Percentiles rank a stretch among this genome's conserved stretches.
Conservation (phyloP, 1,284 basidiomycete species). For the Tremellales sp. region DNA sequence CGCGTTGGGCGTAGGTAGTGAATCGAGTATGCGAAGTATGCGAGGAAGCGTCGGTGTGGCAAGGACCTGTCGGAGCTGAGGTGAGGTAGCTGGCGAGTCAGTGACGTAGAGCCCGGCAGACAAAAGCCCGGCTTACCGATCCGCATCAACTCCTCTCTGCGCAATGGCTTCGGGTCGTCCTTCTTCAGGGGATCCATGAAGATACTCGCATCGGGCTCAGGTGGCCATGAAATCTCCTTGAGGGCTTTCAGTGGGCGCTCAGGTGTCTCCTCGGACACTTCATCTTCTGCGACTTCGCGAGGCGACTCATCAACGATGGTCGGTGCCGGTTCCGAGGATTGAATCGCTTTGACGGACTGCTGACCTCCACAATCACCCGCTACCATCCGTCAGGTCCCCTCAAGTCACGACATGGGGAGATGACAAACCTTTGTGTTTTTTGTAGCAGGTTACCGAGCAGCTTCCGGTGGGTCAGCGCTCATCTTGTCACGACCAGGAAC, state of each 20-base stretch:
- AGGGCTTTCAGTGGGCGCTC: conserved; percentile 15
- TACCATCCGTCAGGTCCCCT: too few species aligned
- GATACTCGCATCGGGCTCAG: conserved; percentile 39
- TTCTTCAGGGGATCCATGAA: conserved; percentile 41
- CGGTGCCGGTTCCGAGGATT: too few species aligned
- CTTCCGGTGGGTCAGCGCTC: conserved; percentile 17
- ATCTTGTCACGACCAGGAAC: not conserved
- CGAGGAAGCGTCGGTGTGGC: conserved; percentile 23
- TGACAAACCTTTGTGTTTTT: conserved; percentile 42
- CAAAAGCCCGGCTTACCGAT: conserved; percentile 28
- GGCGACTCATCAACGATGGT: too few species aligned
- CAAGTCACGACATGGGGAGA: too few species aligned
- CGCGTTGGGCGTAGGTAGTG: conserved; percentile 17
- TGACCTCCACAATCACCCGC: too few species aligned
- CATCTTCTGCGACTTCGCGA: not conserved
- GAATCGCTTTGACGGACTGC: too few species aligned
- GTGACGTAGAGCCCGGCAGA: not conserved
- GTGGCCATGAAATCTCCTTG: conserved; percentile 41
- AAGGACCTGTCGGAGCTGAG: conserved; percentile 33
- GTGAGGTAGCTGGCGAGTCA: conserved; percentile 29
- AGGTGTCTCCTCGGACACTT: not conserved
- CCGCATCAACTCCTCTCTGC: conserved; percentile 38
- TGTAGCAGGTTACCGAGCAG: conserved; percentile 48
- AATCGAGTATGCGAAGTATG: conserved; percentile 36
- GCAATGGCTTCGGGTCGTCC: conserved; percentile 46